Conservation (phyloP, 2,329 filamentous ascomycete genomes). For the Colletotrichum tropicicola region DNA sequence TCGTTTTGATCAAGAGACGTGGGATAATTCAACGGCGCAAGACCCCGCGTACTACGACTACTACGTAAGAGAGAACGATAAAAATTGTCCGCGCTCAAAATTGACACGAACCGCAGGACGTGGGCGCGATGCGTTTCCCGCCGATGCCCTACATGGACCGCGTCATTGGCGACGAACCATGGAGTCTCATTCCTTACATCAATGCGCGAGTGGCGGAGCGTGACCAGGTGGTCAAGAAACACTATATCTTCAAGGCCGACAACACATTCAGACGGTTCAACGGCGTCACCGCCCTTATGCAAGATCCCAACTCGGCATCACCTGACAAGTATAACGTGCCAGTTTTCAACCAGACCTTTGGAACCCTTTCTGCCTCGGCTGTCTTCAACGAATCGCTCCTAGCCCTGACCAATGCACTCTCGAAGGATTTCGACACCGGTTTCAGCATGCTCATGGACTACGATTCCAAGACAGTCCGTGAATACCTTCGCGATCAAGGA, state of each 20-base stretch:
- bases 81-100: neutral
- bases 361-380: slow-evolving; percentile 3
- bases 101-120: slow-evolving; percentile 35
- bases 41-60: slow-evolving; percentile 40
- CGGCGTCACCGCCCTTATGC: slow-evolving; percentile 18
- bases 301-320: slow-evolving; percentile 16
- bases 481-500: slow-evolving; percentile 35
- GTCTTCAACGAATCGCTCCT: slow-evolving; percentile 23
- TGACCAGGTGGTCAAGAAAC: slow-evolving; percentile 31
- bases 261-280: slow-evolving; percentile 34
- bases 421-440: slow-evolving; percentile 29
- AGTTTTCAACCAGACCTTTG: slow-evolving; percentile 30
- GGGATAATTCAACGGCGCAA: slow-evolving; percentile 31
- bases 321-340: slow-evolving; percentile 24
- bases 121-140: slow-evolving; percentile 52
- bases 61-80: slow-evolving; percentile 32
- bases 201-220: slow-evolving; percentile 24
- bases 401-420: slow-evolving; percentile 20
- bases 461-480: slow-evolving; percentile 32
- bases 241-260: slow-evolving; percentile 32
- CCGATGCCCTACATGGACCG: slow-evolving; percentile 41
- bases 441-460: slow-evolving; percentile 35
- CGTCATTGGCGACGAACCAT: slow-evolving; percentile 32
- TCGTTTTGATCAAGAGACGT: slow-evolving; percentile 36
- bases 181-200: slow-evolving; percentile 35